Percentiles rank a stretch among this genome's conserved stretches.
Conservation (phyloP, 495 filamentous ascomycete genomes). For the Penicillium fimorum region DNA sequence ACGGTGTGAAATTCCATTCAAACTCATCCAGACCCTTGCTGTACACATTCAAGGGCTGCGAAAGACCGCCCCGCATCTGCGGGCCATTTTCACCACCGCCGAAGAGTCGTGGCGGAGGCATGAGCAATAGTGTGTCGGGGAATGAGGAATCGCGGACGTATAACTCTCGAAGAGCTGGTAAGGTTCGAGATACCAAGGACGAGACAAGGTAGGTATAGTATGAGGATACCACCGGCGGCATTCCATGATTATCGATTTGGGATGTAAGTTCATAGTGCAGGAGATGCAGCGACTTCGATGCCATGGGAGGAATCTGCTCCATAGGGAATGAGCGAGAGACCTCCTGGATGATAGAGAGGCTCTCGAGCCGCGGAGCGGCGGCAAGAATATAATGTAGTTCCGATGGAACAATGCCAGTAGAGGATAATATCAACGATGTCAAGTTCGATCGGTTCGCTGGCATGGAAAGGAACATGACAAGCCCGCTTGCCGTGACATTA, state of each 20-base stretch:
- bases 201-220: slow-evolving; percentile 87
- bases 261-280: slow-evolving; percentile 82
- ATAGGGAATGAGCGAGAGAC: slow-evolving; percentile 64
- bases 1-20: slow-evolving; percentile 77
- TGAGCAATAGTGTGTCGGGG: slow-evolving; percentile 68
- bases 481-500: slow-evolving; percentile 65
- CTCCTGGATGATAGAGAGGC: slow-evolving; percentile 64
- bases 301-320: slow-evolving; percentile 59
- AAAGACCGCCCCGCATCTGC: slow-evolving; percentile 47
- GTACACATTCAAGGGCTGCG: slow-evolving; percentile 72
- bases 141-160: slow-evolving; percentile 86
- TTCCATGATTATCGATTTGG: slow-evolving; percentile 47
- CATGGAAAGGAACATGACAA: slow-evolving; percentile 60
- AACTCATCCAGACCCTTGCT: slow-evolving; percentile 81
- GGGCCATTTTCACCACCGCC: slow-evolving; percentile 32
- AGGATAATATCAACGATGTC: slow-evolving; percentile 58
- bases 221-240: slow-evolving; percentile 58
- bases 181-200: slow-evolving; percentile 69
- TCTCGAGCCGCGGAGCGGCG: slow-evolving; percentile 57
- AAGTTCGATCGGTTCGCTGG: slow-evolving; percentile 52
- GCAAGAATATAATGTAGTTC: slow-evolving; percentile 64
- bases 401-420: slow-evolving; percentile 64
- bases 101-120: slow-evolving; percentile 53
- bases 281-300: slow-evolving; percentile 62
- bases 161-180: slow-evolving; percentile 69